These are phyloP conservation scores for Gracilariopsis chorda DNA, from an alignment of 23 red algal species.

Conservation along the genomic window DNA sequence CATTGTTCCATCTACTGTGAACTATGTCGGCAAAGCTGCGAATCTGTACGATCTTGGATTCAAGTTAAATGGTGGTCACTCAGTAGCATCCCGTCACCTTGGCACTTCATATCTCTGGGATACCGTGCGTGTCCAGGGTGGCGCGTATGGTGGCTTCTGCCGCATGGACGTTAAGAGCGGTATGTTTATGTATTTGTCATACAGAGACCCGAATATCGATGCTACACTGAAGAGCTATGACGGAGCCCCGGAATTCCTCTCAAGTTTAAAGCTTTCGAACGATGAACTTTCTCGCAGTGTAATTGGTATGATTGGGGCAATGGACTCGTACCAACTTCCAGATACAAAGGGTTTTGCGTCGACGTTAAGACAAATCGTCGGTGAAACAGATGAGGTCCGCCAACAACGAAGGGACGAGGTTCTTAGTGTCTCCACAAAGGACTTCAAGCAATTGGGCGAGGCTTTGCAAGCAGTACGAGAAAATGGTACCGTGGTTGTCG, in stretches of 20 bases:
- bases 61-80: conserved; percentile 62
- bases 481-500: conserved; percentile 79
- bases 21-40: conserved; percentile 93
- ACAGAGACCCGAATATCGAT: conserved; percentile 91
- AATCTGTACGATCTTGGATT: conserved; percentile 89
- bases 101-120: conserved; percentile 95
- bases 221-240: conserved; percentile 87
- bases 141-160: conserved; percentile 97
- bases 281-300: conserved; percentile 83
- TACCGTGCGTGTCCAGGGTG: conserved; percentile 92
- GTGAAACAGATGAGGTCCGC: conserved; percentile 87
- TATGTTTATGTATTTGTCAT: conserved; percentile 86
- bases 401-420: conserved; percentile 89
- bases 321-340: conserved; percentile 95
- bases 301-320: conserved; percentile 96
- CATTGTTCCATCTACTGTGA: conserved; percentile 86
- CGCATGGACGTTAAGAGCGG: conserved; percentile 80
- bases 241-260: conserved; percentile 58
- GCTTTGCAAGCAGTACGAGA: conserved; percentile 51
- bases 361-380: conserved; percentile 56
- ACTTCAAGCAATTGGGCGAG: conserved; percentile 85
- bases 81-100: conserved; percentile 80
- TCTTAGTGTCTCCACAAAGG: conserved; percentile 62
- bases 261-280: conserved; percentile 32
- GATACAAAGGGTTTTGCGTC: conserved; percentile 91